Base-by-base conservation (phyloP, 495 filamentous ascomycete species). In the Lasiosphaeriaceae sp. region DNA sequence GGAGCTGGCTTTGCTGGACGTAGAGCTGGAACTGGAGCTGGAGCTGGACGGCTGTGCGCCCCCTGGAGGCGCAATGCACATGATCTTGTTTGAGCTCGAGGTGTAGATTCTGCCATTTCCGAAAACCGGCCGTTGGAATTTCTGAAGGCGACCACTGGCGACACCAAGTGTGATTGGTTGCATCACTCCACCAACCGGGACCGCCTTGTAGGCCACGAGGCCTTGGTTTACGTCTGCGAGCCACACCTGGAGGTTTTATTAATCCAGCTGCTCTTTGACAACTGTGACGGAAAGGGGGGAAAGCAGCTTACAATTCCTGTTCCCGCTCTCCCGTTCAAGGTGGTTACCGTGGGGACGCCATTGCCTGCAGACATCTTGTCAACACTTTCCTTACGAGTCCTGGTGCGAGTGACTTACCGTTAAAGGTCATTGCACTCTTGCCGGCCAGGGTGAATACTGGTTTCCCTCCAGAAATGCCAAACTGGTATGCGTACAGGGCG, bases 121-220 rank as follows among this genome's bases (percentile, higher is more conserved):
- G 58, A 81, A 81, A 1, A 68, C 69, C 8, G 78, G 75, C 1
- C 77, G 66, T 12, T 69, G 67, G 50, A 80, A 81, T 60, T 80
- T 81, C 8, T 69, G 67, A 16, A 71, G 23, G 0, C 72, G 67
- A 9, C 61, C 64, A 11, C 65, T 71, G 35, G 66, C 60, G 3
- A 72, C 69, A 16, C 37, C 52, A 7, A 77, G 23, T 21, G 59
- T 63, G 53, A 80, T 73, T 5, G 58, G 65, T 19, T 65, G 59
- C 39, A 80, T 45, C 11, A 63, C 62, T 1, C 75, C 75, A 54
- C 72, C 66, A 7, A 57, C 61, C 9, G 74, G 74, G 1, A 75
- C 69, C 8, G 74, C 73, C 23, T 72, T 62, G 41, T 56, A 77
- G 12, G 69, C 72, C 34, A 57, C 60, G 26, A 77, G 60, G 20